phyloP scores from a whole-genome alignment of 2,329 filamentous ascomycete species.

The Claviceps purpurea region DNA sequence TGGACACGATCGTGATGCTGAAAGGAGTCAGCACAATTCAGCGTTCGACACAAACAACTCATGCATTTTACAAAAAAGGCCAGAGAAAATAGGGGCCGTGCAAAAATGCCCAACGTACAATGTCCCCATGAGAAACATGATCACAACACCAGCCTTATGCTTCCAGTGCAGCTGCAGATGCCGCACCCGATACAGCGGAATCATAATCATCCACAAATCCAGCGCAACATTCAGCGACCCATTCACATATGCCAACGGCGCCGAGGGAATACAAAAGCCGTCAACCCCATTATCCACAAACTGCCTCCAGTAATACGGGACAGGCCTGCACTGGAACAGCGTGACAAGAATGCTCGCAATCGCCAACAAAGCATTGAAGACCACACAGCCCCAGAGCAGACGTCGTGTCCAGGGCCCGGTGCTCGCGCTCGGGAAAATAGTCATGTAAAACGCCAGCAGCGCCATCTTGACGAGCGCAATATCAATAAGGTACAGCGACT shows the following conservation, averaged over 20 bases:
- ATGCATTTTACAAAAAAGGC: not conserved
- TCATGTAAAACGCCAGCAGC: conserved; percentile 36
- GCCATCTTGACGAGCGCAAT: conserved; percentile 33
- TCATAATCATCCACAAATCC: conserved; percentile 33
- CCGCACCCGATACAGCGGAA: conserved; percentile 29
- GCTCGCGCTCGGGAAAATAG: conserved; percentile 29
- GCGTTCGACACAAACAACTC: not conserved
- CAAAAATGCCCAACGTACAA: conserved; percentile 15
- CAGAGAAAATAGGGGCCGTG: not conserved
- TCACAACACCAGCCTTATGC: conserved; percentile 28
- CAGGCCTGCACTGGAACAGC: conserved; percentile 34
- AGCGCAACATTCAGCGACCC: conserved; percentile 34
- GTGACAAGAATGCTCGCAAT: conserved; percentile 25
- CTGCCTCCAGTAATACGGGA: conserved; percentile 33
- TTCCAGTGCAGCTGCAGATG: conserved; percentile 25
- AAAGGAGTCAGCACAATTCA: too few species aligned
- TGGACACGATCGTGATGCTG: conserved; percentile 17
- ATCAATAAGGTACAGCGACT: conserved; percentile 28
- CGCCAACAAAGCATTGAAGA: conserved; percentile 22
- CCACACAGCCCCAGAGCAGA: conserved; percentile 24
- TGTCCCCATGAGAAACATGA: conserved; percentile 32
- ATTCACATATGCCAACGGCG: conserved; percentile 32
- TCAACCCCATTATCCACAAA: conserved; percentile 29
- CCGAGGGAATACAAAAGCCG: conserved; percentile 28
- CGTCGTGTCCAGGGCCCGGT: conserved; percentile 16